Evolutionary conservation across 257 asterid species (phyloP), one percentile per base, ranked within the genome.

Genomic region (Haberlea rhodopensis): DNA sequence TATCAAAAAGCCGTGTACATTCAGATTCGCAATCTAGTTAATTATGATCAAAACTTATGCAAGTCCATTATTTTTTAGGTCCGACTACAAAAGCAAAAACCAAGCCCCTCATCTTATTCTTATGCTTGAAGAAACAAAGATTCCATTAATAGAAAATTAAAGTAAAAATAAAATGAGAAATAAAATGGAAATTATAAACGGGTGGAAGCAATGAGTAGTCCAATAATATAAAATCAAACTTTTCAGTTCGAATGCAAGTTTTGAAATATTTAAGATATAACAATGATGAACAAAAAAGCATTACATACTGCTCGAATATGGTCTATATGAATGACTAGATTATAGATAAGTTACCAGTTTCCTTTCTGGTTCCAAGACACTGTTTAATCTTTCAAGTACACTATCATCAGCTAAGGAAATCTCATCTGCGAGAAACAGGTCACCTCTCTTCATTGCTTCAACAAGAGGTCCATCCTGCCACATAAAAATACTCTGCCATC

Each of bases 391-490:
- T 79, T 92, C 99, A 70, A 92, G 95, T 63, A 92, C 99, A 74
- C 99, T 89, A 62, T 92, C 99, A 80, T 92, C 99, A 60, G 99
- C 99, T 77, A 92, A 84, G 63, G 99, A 92, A 56, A 92, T 89
- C 80, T 92, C 99, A 74, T 92, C 99, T 18, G 82, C 90, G 49
- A 92, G 99, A 75, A 92, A 83, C 76, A 92, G 65, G 66, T 87
- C 88, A 15, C 97, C 99, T 0, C 59, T 78, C 83, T 77, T 92
- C 97, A 92, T 89, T 56, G 99, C 96, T 82, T 89, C 87, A 75
- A 92, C 82, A 75, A 92, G 99, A 70, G 99, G 94, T 43, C 99
- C 99, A 76, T 92, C 97, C 79, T 92, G 97, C 99, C 99, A 92
- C 69, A 48, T 71, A 79, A 89, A 89, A 60, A 92, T 86, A 48